These are phyloP conservation scores for Rusavskia elegans DNA, from an alignment of 495 filamentous ascomycete species.

Conservation along the genomic window DNA sequence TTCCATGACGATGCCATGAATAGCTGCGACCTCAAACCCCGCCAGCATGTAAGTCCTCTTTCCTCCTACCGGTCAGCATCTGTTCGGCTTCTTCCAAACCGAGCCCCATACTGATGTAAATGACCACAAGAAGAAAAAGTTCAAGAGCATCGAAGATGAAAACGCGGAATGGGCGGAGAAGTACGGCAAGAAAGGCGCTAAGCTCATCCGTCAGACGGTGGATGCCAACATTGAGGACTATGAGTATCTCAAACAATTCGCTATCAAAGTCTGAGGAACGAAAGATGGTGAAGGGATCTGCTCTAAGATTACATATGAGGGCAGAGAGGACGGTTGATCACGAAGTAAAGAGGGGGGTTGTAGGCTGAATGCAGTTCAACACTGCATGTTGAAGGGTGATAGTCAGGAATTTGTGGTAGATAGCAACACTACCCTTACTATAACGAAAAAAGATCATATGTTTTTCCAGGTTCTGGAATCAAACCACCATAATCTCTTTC, in stretches of 20 bases:
- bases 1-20: conserved; percentile 91
- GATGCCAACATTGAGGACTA: conserved; percentile 58
- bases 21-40: conserved; percentile 53
- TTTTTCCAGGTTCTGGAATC: no score
- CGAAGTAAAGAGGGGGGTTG: no score
- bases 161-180: conserved; percentile 1
- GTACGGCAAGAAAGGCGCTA: conserved; percentile 4
- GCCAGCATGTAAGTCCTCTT: conserved; percentile 49
- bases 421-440: no score
- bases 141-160: conserved; percentile 5
- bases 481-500: no score
- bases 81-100: neutral
- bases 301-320: no score
- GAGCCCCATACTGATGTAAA: neutral
- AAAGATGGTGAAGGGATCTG: neutral
- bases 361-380: no score
- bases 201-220: conserved; percentile 3
- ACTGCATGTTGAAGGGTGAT: no score
- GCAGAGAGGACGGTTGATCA: no score
- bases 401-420: no score
- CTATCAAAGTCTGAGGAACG: conserved; percentile 33
- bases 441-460: no score
- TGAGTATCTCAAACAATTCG: conserved; percentile 81
- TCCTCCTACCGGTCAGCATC: neutral
- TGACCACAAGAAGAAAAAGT: neutral